A percentile compares a stretch with the other conserved stretches of the same genome.
Conservation (phyloP, 805 yeast species). For the Pichia gijzeniarum region DNA sequence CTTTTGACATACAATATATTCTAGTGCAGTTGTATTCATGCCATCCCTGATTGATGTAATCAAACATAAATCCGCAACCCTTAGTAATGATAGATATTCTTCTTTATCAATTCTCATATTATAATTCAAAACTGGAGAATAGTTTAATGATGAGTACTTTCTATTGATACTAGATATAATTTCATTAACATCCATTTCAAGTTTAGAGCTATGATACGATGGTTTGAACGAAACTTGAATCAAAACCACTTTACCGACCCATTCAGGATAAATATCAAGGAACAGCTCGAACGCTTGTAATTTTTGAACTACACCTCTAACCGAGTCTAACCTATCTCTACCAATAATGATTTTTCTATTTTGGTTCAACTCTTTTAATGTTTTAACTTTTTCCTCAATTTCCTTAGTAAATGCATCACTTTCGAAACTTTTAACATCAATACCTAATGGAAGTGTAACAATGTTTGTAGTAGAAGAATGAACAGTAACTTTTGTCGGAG, state of each 20-base stretch:
- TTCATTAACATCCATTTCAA: constrained; percentile 80
- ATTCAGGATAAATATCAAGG: constrained; percentile 84
- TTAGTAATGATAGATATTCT: constrained; percentile 80
- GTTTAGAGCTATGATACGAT: constrained; percentile 48
- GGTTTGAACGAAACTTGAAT: constrained; percentile 90
- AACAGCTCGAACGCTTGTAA: constrained; percentile 86
- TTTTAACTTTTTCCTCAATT: constrained; percentile 57
- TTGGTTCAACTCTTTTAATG: constrained; percentile 56
- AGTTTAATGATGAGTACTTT: constrained; percentile 73
- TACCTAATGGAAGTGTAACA: constrained; percentile 81
- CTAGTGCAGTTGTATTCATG: constrained; percentile 91
- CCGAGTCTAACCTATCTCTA: constrained; percentile 85
- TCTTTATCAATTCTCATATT: constrained; percentile 83
- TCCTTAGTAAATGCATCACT: constrained; percentile 47
- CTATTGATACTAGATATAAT: constrained; percentile 78
- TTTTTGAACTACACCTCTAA: constrained; percentile 91
- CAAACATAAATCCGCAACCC: constrained; percentile 86
- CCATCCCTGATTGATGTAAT: constrained; percentile 93
- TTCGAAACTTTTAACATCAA: constrained; percentile 66
- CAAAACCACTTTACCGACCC: constrained; percentile 74
- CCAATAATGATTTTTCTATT: constrained; percentile 82
- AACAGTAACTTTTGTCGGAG: constrained; percentile 50
- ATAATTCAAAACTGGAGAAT: constrained; percentile 86
- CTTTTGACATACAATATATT: constrained; percentile 84
- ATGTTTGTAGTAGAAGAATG: constrained; percentile 75